Percentiles rank a stretch among this genome's conserved stretches.
These are phyloP conservation scores for Clavispora carvajalis DNA, from an alignment of 805 yeast genomes.

Conservation along the genomic window DNA sequence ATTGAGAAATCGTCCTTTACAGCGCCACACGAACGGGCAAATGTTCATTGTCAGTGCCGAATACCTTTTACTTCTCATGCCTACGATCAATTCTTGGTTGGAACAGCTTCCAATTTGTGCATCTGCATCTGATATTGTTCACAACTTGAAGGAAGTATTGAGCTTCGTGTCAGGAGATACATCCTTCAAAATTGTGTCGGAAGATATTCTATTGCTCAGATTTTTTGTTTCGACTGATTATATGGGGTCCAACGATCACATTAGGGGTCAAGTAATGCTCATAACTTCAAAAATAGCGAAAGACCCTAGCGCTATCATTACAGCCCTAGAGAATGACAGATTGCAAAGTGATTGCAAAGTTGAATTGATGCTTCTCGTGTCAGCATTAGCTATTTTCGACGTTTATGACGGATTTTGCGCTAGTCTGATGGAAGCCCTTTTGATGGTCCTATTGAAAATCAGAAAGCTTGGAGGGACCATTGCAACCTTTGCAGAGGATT, in stretches of 20 bases:
- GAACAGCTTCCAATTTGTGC: neutral
- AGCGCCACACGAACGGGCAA: neutral
- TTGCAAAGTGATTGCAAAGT: neutral
- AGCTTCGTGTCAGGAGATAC: neutral
- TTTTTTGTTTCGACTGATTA: conserved; percentile 1
- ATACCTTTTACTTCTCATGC: neutral
- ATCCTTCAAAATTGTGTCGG: neutral
- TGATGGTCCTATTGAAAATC: neutral
- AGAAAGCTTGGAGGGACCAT: neutral
- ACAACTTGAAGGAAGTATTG: neutral
- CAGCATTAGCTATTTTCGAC: neutral
- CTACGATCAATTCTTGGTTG: neutral
- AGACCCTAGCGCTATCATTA: neutral
- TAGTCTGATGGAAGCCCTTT: neutral
- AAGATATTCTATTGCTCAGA: neutral
- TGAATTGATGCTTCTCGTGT: neutral
- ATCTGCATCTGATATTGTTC: neutral
- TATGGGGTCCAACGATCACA: neutral
- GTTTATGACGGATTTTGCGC: neutral
- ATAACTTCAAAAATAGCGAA: neutral
- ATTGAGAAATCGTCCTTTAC: neutral
- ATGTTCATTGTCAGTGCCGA: neutral
- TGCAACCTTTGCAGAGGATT: neutral
- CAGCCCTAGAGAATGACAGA: neutral
- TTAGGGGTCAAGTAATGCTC: neutral